Evolutionary conservation across 1,284 basidiomycete species (phyloP).

Genomic region (Wolfiporia cocos): DNA sequence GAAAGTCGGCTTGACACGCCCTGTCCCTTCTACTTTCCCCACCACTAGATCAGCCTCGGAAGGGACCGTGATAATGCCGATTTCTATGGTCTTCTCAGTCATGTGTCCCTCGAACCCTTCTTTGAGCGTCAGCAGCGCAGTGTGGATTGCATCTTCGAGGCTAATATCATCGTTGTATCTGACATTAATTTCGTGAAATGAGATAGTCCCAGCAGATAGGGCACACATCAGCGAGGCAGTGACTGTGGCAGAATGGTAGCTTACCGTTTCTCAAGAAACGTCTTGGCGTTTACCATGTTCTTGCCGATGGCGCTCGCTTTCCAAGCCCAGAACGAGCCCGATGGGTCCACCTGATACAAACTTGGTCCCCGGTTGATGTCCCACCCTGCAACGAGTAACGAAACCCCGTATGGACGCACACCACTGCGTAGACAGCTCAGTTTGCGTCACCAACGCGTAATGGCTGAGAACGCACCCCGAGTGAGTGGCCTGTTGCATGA

Average conservation of each 20-base stretch:
- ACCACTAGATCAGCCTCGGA: slow-evolving; percentile 71
- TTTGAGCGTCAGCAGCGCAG: slow-evolving; percentile 96
- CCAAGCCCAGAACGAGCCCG: slow-evolving; percentile 99
- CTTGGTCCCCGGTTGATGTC: slow-evolving; percentile 88
- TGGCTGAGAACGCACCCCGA: slow-evolving; percentile 67
- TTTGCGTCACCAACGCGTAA: not conserved
- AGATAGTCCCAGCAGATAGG: not conserved
- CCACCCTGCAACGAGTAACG: slow-evolving; percentile 94
- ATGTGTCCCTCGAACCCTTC: slow-evolving; percentile 99
- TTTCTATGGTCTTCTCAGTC: slow-evolving; percentile 99
- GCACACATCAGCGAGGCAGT: not conserved
- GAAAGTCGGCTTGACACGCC: slow-evolving; percentile 81
- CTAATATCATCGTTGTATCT: slow-evolving; percentile 99
- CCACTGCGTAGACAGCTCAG: slow-evolving; percentile 50
- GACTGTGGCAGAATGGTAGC: slow-evolving; percentile 18
- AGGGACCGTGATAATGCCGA: slow-evolving; percentile 91
- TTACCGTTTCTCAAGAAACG: slow-evolving; percentile 96
- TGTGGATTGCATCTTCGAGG: slow-evolving; percentile 98
- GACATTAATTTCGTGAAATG: slow-evolving; percentile 16
- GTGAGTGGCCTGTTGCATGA: slow-evolving; percentile 99
- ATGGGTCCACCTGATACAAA: slow-evolving; percentile 98
- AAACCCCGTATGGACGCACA: slow-evolving; percentile 97
- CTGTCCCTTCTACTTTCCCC: slow-evolving; percentile 66
- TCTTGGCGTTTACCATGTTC: slow-evolving; percentile 99
- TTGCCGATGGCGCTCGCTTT: slow-evolving; percentile 99